phyloP scores from a whole-genome alignment of 2,329 filamentous ascomycete species.

The Ophioceras dolichostomum region DNA sequence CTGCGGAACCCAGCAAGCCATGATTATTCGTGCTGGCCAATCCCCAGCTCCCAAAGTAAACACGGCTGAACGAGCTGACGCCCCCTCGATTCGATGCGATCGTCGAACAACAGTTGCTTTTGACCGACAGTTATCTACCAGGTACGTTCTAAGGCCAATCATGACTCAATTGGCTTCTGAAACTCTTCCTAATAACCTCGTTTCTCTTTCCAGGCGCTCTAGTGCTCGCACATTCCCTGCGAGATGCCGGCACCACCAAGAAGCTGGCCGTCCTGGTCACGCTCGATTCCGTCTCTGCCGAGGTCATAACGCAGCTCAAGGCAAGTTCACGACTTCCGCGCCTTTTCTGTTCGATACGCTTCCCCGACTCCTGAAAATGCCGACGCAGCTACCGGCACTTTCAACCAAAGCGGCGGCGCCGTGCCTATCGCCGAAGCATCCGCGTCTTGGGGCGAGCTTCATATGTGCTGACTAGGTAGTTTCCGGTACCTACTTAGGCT shows the following conservation, averaged over 20 bases:
- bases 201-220: constrained; percentile 58
- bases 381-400: background rate
- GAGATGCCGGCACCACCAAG: constrained; percentile 77
- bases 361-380: background rate
- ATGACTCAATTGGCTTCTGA: constrained; percentile 4
- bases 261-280: constrained; percentile 80
- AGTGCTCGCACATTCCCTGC: constrained; percentile 86
- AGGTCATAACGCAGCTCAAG: constrained; percentile 68
- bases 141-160: constrained; percentile 40
- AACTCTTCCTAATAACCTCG: constrained; percentile 8
- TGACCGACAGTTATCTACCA: constrained; percentile 87
- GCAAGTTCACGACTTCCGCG: constrained; percentile 29
- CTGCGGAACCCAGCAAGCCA: too few relatives aligned
- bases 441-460: too few relatives aligned
- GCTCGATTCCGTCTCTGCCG: constrained; percentile 61
- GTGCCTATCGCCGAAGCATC: too few relatives aligned
- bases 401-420: too few relatives aligned
- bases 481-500: too few relatives aligned
- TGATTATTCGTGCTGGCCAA: too few relatives aligned
- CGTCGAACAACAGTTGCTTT: constrained; percentile 54
- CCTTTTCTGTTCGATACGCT: background rate
- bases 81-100: background rate
- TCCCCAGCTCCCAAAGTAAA: background rate
- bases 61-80: constrained; percentile 1
- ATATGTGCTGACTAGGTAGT: too few relatives aligned